Evolutionary conservation across 257 asterid genomes (phyloP).

Genomic region (Solanum arcanum): DNA sequence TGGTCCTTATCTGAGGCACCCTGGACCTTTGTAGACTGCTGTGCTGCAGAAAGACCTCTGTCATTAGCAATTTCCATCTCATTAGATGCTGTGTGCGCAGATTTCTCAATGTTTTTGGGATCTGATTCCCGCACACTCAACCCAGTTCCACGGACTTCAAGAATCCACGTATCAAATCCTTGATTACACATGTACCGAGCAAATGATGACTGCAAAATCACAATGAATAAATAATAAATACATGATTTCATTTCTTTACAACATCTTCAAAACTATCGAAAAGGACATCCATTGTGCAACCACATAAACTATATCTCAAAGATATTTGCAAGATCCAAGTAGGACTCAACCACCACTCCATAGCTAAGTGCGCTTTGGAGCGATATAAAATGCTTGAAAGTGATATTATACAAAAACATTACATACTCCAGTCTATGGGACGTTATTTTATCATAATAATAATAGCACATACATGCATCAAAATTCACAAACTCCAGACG

Average conservation of each 20-base stretch:
- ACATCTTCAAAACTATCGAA: background rate
- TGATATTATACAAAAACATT: background rate
- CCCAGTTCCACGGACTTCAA: conserved; percentile 97
- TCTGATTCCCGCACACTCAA: conserved; percentile 54
- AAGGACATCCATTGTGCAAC: background rate
- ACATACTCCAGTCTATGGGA: background rate
- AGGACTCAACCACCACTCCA: background rate
- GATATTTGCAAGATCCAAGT: background rate
- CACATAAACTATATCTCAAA: background rate
- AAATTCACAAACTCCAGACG: background rate
- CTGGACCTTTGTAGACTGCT: conserved; percentile 20
- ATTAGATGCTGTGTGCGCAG: conserved; percentile 40
- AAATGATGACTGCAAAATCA: conserved; percentile 70
- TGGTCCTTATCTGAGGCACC: conserved; percentile 23
- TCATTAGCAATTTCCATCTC: conserved; percentile 45
- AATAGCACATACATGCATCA: background rate
- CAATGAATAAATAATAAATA: background rate
- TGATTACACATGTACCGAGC: conserved; percentile 96
- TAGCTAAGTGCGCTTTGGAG: background rate
- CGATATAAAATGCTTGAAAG: background rate
- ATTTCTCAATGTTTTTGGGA: conserved; percentile 47
- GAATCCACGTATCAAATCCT: conserved; percentile 98
- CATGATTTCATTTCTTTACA: background rate
- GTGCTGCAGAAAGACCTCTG: conserved; percentile 23
- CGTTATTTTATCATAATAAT: background rate